Evolutionary conservation across 768 basidiomycete genomes (phyloP).

Genomic region (Leucosporidium yakuticum): DNA sequence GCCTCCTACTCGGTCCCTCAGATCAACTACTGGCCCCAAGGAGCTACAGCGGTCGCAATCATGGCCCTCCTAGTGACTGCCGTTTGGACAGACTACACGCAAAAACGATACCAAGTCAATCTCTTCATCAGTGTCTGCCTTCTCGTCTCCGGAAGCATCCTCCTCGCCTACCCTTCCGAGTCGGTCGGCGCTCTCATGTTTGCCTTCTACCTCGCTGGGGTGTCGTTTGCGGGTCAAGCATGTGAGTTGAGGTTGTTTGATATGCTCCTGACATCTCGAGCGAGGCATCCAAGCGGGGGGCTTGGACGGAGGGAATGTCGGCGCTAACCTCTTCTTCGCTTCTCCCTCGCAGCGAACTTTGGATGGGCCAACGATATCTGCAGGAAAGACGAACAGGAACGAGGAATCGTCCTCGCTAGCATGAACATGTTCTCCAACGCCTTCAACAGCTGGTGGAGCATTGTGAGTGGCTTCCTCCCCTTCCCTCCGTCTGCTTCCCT

Average conservation of each 20-base stretch:
- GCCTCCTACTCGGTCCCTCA: constrained; percentile 19
- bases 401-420: constrained; percentile 62
- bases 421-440: constrained; percentile 52
- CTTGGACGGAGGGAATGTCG: too few relatives aligned
- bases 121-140: constrained; percentile 61
- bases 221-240: constrained; percentile 68
- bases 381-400: constrained; percentile 63
- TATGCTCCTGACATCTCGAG: too few relatives aligned
- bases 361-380: constrained; percentile 78
- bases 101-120: constrained; percentile 58
- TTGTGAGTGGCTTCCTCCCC: not conserved
- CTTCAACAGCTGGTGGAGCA: constrained; percentile 19
- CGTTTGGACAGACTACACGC: constrained; percentile 55
- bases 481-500: too few relatives aligned
- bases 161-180: constrained; percentile 35
- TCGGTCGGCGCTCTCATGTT: constrained; percentile 55
- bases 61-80: constrained; percentile 40
- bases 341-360: constrained; percentile 52
- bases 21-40: constrained; percentile 39
- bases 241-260: not conserved
- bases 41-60: constrained; percentile 37
- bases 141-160: constrained; percentile 54
- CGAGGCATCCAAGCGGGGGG: too few relatives aligned
- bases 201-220: constrained; percentile 56
- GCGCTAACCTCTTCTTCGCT: not conserved